Evolutionary conservation across 495 filamentous ascomycete species (phyloP), one percentile per base, ranked within the genome.

Genomic region (Penicillium riverlandense): DNA sequence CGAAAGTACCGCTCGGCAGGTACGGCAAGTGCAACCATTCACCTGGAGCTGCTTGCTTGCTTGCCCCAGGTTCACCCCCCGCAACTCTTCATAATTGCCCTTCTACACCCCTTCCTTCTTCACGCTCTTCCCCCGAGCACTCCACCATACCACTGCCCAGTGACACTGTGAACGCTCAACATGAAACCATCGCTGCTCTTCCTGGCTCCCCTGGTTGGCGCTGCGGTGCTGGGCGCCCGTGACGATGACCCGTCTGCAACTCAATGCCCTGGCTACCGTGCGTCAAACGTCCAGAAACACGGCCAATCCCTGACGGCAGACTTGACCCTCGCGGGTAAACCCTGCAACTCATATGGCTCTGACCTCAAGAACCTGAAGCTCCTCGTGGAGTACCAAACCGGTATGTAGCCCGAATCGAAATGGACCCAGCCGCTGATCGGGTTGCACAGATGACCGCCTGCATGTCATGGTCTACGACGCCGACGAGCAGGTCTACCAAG

Each of bases 381-480:
- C 38, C 65, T 80, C 29, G 86, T 90, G 33, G 82, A 84, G 28
- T 89, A 90, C 49, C 82, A 91, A 55, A 82, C 78, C 7, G 76
- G 85, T 89, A 53, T 62, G 77, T 72, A 28, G 15, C 7, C 34
- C 29, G 1, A 10, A 11, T 15, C 11, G 27, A 15, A 7, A 15
- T 27, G 22, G 28, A 14, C 32, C 11, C 4, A 15, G 28, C 10
- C 37, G 39, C 37, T 45, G 35, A 37, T 34, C 15, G 9, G 7
- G 2, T 27, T 27, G 30, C 27, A 8, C 33, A 90, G 86, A 85
- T 33, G 71, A 75, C 22, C 83, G 88, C 12, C 78, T 94, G 8
- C 88, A 92, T 61, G 83, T 94, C 50, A 81, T 85, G 57, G 90
- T 95, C 44, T 78, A 84, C 45, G 88, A 94, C 62, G 67, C 77